phyloP scores from a whole-genome alignment of 225 moss, liverwort and hornwort genomes.

The Pseudisothecium myosuroides region DNA sequence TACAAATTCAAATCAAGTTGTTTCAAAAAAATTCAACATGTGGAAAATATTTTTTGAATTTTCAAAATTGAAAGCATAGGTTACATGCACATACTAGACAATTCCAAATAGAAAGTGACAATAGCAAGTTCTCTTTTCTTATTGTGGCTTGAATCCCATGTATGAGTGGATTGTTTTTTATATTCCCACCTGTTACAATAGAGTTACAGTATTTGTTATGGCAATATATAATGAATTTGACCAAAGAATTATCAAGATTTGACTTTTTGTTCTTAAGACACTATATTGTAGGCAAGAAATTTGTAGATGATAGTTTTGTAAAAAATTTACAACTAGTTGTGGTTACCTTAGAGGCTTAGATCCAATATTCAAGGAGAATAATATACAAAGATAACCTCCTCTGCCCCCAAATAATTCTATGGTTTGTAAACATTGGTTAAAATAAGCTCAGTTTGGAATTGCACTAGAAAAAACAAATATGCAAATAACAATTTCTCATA shows the following conservation, averaged over 20 bases:
- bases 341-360: neutral
- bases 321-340: neutral
- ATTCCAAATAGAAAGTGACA: neutral
- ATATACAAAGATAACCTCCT: neutral
- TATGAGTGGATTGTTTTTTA: neutral
- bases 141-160: accelerated
- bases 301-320: neutral
- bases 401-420: too few relatives aligned
- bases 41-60: neutral
- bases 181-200: neutral
- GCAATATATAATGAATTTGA: neutral
- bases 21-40: neutral
- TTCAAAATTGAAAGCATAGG: neutral
- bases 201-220: neutral
- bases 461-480: too few relatives aligned
- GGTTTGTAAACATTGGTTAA: too few relatives aligned
- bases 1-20: neutral
- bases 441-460: too few relatives aligned
- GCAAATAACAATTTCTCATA: too few relatives aligned
- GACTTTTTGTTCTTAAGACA: neutral
- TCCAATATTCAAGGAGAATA: neutral
- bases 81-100: neutral
- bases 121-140: accelerated
- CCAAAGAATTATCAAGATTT: neutral
- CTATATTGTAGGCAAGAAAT: neutral